Evolutionary conservation across 2,329 filamentous ascomycete genomes (phyloP).

Genomic region (Blastomyces parvus): DNA sequence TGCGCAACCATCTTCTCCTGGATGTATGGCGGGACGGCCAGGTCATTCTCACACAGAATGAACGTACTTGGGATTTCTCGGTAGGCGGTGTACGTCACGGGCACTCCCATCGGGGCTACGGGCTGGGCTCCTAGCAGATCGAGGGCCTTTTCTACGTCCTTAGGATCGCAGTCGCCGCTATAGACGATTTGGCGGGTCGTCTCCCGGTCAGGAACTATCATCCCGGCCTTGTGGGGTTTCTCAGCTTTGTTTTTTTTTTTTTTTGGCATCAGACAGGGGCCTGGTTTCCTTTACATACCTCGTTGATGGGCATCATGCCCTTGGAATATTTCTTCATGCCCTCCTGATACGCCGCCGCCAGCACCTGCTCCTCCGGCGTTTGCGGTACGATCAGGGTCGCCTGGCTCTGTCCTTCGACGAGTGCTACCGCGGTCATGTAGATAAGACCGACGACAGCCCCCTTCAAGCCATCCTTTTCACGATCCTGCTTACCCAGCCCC

Average conservation of each 20-base stretch:
- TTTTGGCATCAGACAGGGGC: background rate
- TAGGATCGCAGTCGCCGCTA: conserved; percentile 19
- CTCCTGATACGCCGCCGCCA: conserved; percentile 16
- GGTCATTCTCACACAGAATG: conserved; percentile 24
- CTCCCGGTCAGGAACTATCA: background rate
- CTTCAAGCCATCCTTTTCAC: conserved; percentile 16
- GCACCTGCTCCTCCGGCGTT: conserved; percentile 21
- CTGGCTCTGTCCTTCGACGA: conserved; percentile 19
- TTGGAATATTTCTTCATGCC: conserved; percentile 9
- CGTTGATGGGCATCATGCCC: conserved; percentile 16
- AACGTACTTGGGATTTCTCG: conserved; percentile 24
- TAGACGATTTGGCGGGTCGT: conserved; percentile 14
- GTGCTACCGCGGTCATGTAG: conserved; percentile 22
- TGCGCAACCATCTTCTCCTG: conserved; percentile 25
- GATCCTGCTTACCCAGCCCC: conserved; percentile 20
- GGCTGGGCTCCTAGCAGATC: conserved; percentile 21
- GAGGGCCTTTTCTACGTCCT: conserved; percentile 21
- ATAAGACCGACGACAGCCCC: background rate
- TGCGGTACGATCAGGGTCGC: conserved; percentile 19
- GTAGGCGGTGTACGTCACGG: conserved; percentile 23
- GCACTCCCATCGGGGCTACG: conserved; percentile 18
- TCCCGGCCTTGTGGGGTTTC: background rate
- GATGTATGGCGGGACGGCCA: conserved; percentile 16
- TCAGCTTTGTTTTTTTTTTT: background rate
- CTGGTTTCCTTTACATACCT: conserved; percentile 13